Conservation (phyloP, 1,284 basidiomycete species). For the Irpex lacteus region DNA sequence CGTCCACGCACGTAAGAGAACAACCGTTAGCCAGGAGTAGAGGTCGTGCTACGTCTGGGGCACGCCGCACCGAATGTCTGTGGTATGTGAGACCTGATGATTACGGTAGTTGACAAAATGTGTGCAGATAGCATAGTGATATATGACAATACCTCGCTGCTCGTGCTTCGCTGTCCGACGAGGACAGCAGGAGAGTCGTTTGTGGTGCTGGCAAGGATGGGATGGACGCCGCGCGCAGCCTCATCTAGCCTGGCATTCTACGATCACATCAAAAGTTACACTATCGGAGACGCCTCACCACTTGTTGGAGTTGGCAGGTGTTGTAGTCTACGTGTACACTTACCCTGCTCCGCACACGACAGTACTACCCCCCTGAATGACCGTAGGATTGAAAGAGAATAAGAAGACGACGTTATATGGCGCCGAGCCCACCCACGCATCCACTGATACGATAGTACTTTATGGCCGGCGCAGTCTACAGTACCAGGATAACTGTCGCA, state of each 20-base stretch:
- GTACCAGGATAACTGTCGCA: too few species aligned
- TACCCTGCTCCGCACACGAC: background rate
- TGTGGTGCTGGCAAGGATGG: background rate
- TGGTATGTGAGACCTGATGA: background rate
- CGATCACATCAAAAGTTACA: background rate
- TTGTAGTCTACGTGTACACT: background rate
- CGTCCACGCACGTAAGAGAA: background rate
- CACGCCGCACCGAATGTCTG: background rate
- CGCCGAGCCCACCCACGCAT: too few species aligned
- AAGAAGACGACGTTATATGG: too few species aligned
- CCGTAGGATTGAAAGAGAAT: too few species aligned
- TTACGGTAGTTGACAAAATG: background rate
- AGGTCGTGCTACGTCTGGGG: background rate
- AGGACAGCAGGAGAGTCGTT: background rate
- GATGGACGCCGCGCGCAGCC: background rate
- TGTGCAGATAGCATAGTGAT: background rate
- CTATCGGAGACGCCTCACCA: background rate
- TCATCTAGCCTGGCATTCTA: background rate
- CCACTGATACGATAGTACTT: too few species aligned
- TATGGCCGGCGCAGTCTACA: too few species aligned
- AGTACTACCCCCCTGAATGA: background rate
- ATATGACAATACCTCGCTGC: background rate
- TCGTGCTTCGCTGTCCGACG: background rate
- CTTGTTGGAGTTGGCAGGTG: background rate
- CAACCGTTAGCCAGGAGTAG: background rate